These are phyloP conservation scores for Entamoeba moshkovskii DNA, from an alignment of 208 protist species.

Conservation along the genomic window DNA sequence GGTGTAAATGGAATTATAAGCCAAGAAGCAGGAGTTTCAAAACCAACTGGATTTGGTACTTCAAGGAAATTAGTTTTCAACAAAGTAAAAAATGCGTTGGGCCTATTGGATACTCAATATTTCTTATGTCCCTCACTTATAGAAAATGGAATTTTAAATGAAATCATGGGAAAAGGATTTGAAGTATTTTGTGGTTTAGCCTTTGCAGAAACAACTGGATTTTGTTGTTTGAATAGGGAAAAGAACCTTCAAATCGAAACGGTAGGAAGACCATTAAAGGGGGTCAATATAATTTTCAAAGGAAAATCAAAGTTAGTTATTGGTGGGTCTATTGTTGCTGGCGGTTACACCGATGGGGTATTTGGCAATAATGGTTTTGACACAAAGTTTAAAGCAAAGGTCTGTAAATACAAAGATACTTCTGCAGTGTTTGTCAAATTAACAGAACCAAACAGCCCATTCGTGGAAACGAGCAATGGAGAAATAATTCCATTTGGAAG, in stretches of 20 bases:
- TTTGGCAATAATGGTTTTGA: background rate
- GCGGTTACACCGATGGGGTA: background rate
- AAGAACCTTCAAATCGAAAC: background rate
- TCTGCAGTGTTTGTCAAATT: background rate
- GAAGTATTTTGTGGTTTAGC: background rate
- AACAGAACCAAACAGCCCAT: background rate
- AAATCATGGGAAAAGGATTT: background rate
- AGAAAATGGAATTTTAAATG: background rate
- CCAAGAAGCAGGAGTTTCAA: background rate
- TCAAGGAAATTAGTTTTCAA: background rate
- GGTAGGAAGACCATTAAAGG: background rate
- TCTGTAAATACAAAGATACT: no score
- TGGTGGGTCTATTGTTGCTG: background rate
- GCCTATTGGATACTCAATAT: background rate
- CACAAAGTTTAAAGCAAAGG: no score
- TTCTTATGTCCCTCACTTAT: background rate
- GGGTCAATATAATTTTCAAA: background rate
- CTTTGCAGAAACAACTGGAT: background rate
- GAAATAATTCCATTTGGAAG: background rate
- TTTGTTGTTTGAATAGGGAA: background rate
- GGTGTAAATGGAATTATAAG: background rate
- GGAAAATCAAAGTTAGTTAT: background rate
- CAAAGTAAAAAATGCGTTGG: background rate
- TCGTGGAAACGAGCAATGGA: background rate
- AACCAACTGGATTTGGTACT: background rate